phyloP scores from a whole-genome alignment of 1,284 basidiomycete genomes.

The Puccinia novopanici region DNA sequence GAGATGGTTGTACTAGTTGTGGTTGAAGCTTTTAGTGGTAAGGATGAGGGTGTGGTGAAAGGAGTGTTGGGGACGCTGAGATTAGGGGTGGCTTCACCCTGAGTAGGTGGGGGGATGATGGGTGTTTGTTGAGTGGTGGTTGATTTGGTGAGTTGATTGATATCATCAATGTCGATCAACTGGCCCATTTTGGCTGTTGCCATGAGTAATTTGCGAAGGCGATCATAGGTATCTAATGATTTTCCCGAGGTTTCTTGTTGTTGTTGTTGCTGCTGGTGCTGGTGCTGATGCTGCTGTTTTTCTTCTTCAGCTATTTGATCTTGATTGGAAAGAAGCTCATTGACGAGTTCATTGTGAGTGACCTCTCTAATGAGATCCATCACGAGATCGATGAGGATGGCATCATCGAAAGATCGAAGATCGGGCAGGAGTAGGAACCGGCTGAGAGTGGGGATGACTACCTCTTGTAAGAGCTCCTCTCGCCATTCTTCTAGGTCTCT shows the following conservation, averaged over 20 bases:
- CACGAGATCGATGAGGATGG: slow-evolving; percentile 26
- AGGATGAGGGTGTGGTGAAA: slow-evolving; percentile 54
- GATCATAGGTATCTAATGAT: slow-evolving; percentile 42
- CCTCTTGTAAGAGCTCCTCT: slow-evolving; percentile 52
- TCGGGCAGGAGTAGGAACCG: slow-evolving; percentile 36
- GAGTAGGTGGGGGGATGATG: slow-evolving; percentile 56
- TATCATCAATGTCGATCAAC: slow-evolving; percentile 26
- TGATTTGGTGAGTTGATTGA: slow-evolving; percentile 30
- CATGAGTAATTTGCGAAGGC: slow-evolving; percentile 34
- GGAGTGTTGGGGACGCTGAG: slow-evolving; percentile 26
- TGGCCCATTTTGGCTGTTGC: slow-evolving; percentile 26
- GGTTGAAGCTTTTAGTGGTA: slow-evolving; percentile 65
- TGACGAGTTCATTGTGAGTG: slow-evolving; percentile 48
- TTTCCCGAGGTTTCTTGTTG: background rate
- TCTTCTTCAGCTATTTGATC: slow-evolving; percentile 23
- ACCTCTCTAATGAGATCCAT: slow-evolving; percentile 45
- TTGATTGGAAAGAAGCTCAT: slow-evolving; percentile 37
- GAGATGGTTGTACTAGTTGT: slow-evolving; percentile 69
- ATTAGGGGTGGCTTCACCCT: background rate
- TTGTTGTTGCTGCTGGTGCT: no score
- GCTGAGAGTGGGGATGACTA: slow-evolving; percentile 42
- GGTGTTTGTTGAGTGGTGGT: slow-evolving; percentile 20
- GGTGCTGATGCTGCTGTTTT: background rate
- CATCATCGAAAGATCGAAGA: slow-evolving; percentile 35
- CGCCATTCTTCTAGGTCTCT: slow-evolving; percentile 60